Evolutionary conservation across 305 asterid genomes (phyloP), one percentile per base, ranked within the genome.

Genomic region (Solanum chacoense): DNA sequence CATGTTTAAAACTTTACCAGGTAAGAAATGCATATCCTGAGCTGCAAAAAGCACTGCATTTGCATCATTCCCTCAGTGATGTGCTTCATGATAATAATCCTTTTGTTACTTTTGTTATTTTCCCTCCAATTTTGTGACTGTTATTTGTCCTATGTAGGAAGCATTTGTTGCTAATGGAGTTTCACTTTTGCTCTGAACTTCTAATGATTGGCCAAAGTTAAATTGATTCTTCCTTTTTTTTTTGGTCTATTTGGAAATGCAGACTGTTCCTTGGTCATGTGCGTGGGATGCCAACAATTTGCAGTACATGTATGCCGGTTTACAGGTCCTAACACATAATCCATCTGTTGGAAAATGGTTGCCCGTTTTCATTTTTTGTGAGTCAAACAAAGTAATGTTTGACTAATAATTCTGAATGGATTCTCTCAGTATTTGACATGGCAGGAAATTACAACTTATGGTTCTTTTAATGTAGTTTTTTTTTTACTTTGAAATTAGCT

Each of bases 191-290:
- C 42, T 24, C 63, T 78, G 11, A 37, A 37, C 85, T 78, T 37
- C 34, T 78, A 78, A 78, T 78, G 63, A 63, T 59, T 84, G 50
- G 40, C 32, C 74, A 20, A 40, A 55, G 87, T 31, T 45, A 50
- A 83, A 50, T 83, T 83, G 73, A 84, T 34, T 84, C 32, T 4
- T 78, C 59, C 84, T 20, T 75, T 75, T 55, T 31, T 22, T 84
- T 20, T 31, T 26, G 8, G 42, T 83, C 32, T 84, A 59, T 73
- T 88, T 89, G 85, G 40, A 31, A 72, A 89, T 90, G 89, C 94
- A 97, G 99, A 91, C 94, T 89, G 94, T 98, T 92, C 96, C 99
- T 86, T 97, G 99, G 99, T 96, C 99, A 85, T 97, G 99, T 91
- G 92, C 96, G 31, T 97, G 99, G 99, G 98, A 97, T 93, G 86